Base-by-base conservation (phyloP, 345 rosid species). In the Ceriops decandra region DNA sequence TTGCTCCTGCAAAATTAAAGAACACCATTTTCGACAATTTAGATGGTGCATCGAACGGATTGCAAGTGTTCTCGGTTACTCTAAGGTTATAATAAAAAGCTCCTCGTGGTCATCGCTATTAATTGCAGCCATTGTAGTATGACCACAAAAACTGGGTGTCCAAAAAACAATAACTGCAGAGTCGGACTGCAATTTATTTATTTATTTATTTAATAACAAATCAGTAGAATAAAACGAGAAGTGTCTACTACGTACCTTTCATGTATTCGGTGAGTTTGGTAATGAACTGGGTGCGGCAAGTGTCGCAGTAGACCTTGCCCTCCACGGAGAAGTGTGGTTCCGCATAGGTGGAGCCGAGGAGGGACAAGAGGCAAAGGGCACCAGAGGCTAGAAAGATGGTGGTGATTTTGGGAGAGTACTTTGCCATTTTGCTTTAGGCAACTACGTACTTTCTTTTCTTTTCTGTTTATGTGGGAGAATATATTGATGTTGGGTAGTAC, bases 261-360 rank as follows among this genome's bases (percentile, higher is more conserved):
- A 84, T 73, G 82, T 72, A 72, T 38, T 80, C 49, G 74, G 82
- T 83, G 73, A 87, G 17, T 13, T 78, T 72, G 72, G 92, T 87
- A 9, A 77, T 20, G 80, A 90, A 90, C 66, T 85, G 85, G 73
- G 78, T 71, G 19, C 88, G 88, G 74, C 92, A 90, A 57, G 83
- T 84, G 83, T 86, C 92, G 47, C 90, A 84, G 80, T 84, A 86
- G 49, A 90, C 89, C 36, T 72, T 33, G 35, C 92, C 89, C 64
- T 82, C 82, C 20, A 87, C 82, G 52, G 54, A 54, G 70, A 87
- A 83, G 17, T 62, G 73, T 0, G 47, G 64, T 57, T 70, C 79
- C 68, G 74, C 84, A 1, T 67, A 32, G 66, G 76, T 77, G 1
- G 66, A 66, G 54, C 78, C 69, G 38, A 82, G 31, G 31, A 86